A percentile compares a stretch with the other conserved stretches of the same genome.
Evolutionary conservation across 2,329 filamentous ascomycete species (phyloP).

Genomic region (Paecilomyces fulvus): DNA sequence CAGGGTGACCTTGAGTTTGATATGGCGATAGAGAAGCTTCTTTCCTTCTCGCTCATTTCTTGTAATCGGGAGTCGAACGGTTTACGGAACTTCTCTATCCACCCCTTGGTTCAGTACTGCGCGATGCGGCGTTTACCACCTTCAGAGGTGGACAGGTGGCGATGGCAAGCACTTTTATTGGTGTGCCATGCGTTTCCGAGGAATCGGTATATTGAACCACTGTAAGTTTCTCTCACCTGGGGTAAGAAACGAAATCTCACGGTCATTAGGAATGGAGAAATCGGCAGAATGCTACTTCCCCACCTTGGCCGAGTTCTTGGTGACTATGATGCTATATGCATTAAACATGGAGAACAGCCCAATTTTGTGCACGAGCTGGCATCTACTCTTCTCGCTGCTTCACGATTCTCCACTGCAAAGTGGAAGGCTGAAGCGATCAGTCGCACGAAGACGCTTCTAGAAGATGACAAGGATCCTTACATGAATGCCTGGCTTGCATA

Average conservation of each 20-base stretch:
- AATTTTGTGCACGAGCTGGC: background rate
- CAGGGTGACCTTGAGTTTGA: conserved; percentile 8
- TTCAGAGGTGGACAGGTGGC: conserved; percentile 3
- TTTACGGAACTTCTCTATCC: conserved; percentile 8
- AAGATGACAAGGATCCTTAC: conserved; percentile 1
- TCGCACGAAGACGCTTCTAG: conserved; percentile 1
- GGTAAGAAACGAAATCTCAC: background rate
- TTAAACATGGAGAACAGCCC: background rate
- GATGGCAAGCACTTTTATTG: conserved; percentile 6
- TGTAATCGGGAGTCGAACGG: conserved; percentile 4
- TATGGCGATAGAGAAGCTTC: conserved; percentile 8
- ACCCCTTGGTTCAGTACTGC: conserved; percentile 11
- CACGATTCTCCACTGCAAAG: background rate
- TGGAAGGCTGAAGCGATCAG: conserved; percentile 1
- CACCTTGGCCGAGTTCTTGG: conserved; percentile 1
- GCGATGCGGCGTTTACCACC: background rate
- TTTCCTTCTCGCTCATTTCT: conserved; percentile 9
- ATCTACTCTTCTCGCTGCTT: conserved; percentile 1
- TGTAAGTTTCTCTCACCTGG: background rate
- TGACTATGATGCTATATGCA: conserved; percentile 1
- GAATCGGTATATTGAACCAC: conserved; percentile 1
- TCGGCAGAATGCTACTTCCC: conserved; percentile 1
- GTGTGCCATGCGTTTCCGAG: conserved; percentile 7
- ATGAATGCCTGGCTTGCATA: background rate
- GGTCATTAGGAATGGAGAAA: background rate